Base-by-base conservation (phyloP, 176 grass and related monocot species). In the Chloris gayana region DNA sequence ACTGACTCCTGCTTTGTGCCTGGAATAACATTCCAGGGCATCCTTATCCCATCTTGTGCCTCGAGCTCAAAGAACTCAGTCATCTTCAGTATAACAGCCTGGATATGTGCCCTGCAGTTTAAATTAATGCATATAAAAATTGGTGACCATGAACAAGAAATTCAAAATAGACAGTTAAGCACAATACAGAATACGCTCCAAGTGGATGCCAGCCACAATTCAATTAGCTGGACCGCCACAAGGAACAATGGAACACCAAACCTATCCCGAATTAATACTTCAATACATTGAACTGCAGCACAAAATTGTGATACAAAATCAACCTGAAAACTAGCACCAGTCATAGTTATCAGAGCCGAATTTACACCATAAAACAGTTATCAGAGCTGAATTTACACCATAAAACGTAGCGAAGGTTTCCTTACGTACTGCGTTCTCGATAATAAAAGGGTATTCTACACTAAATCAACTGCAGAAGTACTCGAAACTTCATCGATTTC, bases 11-110 rank as follows among this genome's bases (percentile, higher is more conserved):
- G 89, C 82, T 84, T 92, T 68, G 90, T 89, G 83, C 92, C 88
- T 14, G 95, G 95, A 41, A 98, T 77, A 57, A 94, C 86, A 82
- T 98, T 98, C 95, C 95, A 98, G 26, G 95, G 86, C 95, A 98
- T 98, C 73, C 89, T 79, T 50, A 98, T 87, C 41, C 95, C 92
- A 80, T 98, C 92, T 68, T 82, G 85, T 14, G 61, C 54, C 81
- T 94, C 95, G 18, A 98, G 88, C 51, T 98, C 89, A 45, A 89
- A 70, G 75, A 98, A 98, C 69, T 94, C 92, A 7, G 88, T 83
- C 95, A 98, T 98, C 80, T 83, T 93, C 44, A 58, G 71, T 46
- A 39, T 39, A 38, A 50, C 60, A 67, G 50, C 19, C 34, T 88
- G 42, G 27, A 64, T 45, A 58, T 34, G 57, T 56, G 10, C 22